A percentile compares a stretch with the other conserved stretches of the same genome.
Conservation (phyloP, 352 stramenopile species). For the Globisporangium polare region DNA sequence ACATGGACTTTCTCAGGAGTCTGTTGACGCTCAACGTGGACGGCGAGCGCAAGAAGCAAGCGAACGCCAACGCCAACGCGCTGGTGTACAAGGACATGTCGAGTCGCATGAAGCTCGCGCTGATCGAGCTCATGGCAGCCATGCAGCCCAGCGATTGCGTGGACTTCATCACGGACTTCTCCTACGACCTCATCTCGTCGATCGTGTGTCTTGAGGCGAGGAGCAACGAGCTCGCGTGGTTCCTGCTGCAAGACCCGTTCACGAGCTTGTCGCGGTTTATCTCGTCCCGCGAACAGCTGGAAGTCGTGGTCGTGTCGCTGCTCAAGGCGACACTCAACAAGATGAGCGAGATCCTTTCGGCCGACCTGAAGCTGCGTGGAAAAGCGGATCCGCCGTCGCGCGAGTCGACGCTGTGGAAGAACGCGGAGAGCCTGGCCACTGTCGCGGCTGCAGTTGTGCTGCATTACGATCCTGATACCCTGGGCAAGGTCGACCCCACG, state of each 20-base stretch:
- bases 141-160: constrained; percentile 54
- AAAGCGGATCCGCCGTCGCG: constrained; percentile 61
- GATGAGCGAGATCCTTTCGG: constrained; percentile 71
- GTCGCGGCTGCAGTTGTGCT: constrained; percentile 71
- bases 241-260: constrained; percentile 76
- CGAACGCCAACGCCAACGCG: constrained; percentile 41
- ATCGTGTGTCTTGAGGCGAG: constrained; percentile 79
- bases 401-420: constrained; percentile 75
- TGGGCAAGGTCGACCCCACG: constrained; percentile 51
- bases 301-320: constrained; percentile 68
- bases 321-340: constrained; percentile 73
- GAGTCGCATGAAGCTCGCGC: constrained; percentile 61
- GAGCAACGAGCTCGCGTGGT: constrained; percentile 79
- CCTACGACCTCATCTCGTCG: constrained; percentile 79
- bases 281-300: constrained; percentile 48
- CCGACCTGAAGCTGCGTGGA: constrained; percentile 60
- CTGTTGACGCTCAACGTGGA: constrained; percentile 46
- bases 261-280: constrained; percentile 68
- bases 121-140: constrained; percentile 65
- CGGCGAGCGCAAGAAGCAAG: constrained; percentile 66
- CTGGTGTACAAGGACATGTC: constrained; percentile 66
- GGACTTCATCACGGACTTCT: constrained; percentile 66
- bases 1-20: constrained; percentile 62
- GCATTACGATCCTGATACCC: constrained; percentile 77
- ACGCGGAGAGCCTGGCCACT: constrained; percentile 73